These are phyloP conservation scores for Aspergillus cejpii DNA, from an alignment of 2,329 filamentous ascomycete species.

Conservation along the genomic window DNA sequence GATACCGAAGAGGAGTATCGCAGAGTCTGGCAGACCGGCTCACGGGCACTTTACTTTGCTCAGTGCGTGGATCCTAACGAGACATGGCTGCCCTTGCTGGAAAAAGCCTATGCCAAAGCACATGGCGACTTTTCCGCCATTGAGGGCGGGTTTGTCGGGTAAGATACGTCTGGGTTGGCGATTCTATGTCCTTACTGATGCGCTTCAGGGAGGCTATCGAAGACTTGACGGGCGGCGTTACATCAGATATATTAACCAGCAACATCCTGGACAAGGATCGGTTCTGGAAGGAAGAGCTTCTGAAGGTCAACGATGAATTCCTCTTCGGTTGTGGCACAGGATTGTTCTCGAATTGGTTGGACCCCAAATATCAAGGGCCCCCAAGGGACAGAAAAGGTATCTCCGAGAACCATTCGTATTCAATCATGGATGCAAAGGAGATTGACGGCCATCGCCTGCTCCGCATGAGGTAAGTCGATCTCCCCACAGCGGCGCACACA, in stretches of 20 bases:
- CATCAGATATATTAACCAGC: conserved; percentile 41
- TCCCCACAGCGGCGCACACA: not conserved
- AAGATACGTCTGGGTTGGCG: conserved; percentile 13
- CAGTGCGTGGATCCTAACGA: conserved; percentile 70
- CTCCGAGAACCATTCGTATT: conserved; percentile 49
- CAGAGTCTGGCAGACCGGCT: conserved; percentile 66
- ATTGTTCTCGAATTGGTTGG: conserved; percentile 41
- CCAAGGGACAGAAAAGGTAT: conserved; percentile 41
- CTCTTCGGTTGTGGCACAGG: conserved; percentile 45
- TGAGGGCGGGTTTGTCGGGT: conserved; percentile 64
- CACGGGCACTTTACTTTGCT: conserved; percentile 70
- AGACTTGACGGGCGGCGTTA: conserved; percentile 51
- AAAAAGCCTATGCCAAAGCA: conserved; percentile 79
- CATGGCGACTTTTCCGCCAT: conserved; percentile 74
- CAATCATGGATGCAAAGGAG: conserved; percentile 55
- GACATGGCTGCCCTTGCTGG: conserved; percentile 72
- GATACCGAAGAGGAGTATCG: conserved; percentile 66
- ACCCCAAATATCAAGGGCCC: conserved; percentile 29
- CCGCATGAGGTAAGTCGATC: conserved; percentile 48
- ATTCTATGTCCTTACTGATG: not conserved
- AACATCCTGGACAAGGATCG: conserved; percentile 59
- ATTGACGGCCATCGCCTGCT: conserved; percentile 58
- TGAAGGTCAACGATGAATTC: conserved; percentile 74
- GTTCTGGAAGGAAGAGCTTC: conserved; percentile 77
- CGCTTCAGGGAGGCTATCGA: conserved; percentile 49